Evolutionary conservation across 768 basidiomycete genomes (phyloP).

Genomic region (Hygrophorus russula): DNA sequence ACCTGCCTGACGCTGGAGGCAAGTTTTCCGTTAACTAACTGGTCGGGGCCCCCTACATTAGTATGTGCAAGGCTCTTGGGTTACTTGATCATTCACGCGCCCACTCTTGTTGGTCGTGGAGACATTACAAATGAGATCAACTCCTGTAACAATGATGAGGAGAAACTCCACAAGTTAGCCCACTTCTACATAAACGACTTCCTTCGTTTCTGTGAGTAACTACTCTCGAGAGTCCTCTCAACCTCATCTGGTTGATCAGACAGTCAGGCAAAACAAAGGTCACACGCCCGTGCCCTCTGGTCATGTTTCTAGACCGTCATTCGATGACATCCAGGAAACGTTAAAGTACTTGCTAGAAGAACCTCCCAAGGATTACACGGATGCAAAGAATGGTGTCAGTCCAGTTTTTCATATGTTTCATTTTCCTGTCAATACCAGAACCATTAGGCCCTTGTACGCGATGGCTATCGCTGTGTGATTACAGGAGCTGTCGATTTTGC

Average conservation of each 20-base stretch:
- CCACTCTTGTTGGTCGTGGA: neutral
- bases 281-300: neutral
- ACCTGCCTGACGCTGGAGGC: too few relatives aligned
- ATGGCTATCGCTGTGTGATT: constrained; percentile 3
- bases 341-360: neutral
- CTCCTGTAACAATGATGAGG: neutral
- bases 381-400: neutral
- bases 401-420: neutral
- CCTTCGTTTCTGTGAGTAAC: neutral
- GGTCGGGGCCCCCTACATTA: neutral
- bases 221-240: neutral
- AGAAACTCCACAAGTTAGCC: neutral
- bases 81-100: neutral
- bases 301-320: neutral
- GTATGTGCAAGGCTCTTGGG: neutral
- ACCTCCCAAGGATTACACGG: neutral
- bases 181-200: neutral
- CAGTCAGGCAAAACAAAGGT: neutral
- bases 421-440: neutral
- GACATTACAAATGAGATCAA: neutral
- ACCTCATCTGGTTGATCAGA: neutral
- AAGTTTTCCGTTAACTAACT: too few relatives aligned
- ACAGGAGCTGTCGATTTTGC: neutral
- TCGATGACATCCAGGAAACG: neutral
- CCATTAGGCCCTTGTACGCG: constrained; percentile 4